Evolutionary conservation across 768 basidiomycete genomes (phyloP), one percentile per base, ranked within the genome.

Genomic region (Trametes cinnabarina): DNA sequence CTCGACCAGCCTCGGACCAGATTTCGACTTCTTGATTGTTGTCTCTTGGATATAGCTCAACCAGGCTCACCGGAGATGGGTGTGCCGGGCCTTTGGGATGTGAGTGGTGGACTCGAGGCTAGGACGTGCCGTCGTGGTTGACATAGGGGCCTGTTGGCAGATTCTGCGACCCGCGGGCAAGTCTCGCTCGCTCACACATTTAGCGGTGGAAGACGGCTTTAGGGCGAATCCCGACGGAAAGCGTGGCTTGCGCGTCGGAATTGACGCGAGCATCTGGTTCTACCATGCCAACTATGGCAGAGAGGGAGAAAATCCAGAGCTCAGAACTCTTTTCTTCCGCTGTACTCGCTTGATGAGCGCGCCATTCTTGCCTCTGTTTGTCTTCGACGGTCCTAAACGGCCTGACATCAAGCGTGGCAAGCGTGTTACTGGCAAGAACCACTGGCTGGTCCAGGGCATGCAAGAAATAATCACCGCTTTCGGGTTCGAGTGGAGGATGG

Each of bases 301-400:
- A 54, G 87, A 89, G 64, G 93, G 92, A 12, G 90, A 94, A 69
- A 94, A 94, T 57, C 93, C 93, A 8, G 89, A 92, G 53, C 77
- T 94, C 9, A 78, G 92, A 25, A 94, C 90, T 0, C 74, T 90
- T 6, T 88, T 94, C 76, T 95, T 93, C 71, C 88, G 90, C 43
- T 92, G 92, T 70, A 84, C 87, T 37, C 83, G 82, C 22, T 80
- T 97, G 3, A 82, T 91, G 71, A 82, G 79, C 54, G 79, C 85
- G 5, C 92, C 94, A 0, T 85, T 96, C 62, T 79, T 94, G 11
- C 92, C 92, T 0, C 79, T 97, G 12, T 95, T 96, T 69, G 90
- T 96, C 4, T 97, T 96, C 67, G 93, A 97, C 71, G 94, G 94
- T 0, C 90, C 90, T 0, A 82, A 86, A 59, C 82, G 94, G 60